Percentiles rank a stretch among this genome's conserved stretches.
Evolutionary conservation across 139 green algal species (phyloP).

Genomic region (Auxenochlorella pyrenoidosa): DNA sequence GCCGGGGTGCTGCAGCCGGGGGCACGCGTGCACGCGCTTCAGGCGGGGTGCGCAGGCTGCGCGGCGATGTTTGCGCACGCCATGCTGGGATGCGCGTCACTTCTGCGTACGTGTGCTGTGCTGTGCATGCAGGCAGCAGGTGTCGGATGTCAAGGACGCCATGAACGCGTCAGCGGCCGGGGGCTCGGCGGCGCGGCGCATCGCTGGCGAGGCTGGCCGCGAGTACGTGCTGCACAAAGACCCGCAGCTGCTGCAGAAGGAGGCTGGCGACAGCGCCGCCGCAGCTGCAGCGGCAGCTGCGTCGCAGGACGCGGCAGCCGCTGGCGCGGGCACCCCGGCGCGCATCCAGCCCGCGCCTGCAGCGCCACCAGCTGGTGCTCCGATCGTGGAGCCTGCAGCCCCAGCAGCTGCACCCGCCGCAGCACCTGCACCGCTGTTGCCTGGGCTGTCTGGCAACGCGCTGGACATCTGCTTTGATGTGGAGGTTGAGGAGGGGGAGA

Average conservation of each 20-base stretch:
- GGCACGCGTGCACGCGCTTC: too few relatives aligned
- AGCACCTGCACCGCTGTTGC: neutral
- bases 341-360: neutral
- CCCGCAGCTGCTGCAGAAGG: neutral
- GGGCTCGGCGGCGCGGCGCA: constrained; percentile 35
- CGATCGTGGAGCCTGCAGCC: neutral
- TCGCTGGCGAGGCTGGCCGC: constrained; percentile 67
- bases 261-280: neutral
- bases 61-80: too few relatives aligned
- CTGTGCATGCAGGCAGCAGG: constrained; percentile 39
- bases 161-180: constrained; percentile 31
- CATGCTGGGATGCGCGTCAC: too few relatives aligned
- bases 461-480: constrained; percentile 44
- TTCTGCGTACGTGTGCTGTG: neutral
- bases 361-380: neutral
- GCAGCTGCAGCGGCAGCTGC: neutral
- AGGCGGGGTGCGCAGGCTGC: too few relatives aligned
- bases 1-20: too few relatives aligned
- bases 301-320: neutral
- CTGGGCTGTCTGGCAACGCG: neutral
- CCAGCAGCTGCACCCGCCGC: neutral
- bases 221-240: constrained; percentile 78
- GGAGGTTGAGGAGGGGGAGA: neutral
- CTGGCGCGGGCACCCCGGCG: neutral
- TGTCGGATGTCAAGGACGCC: constrained; percentile 54